Evolutionary conservation across 2,329 filamentous ascomycete species (phyloP).

Genomic region (Leptographium lundbergii): DNA sequence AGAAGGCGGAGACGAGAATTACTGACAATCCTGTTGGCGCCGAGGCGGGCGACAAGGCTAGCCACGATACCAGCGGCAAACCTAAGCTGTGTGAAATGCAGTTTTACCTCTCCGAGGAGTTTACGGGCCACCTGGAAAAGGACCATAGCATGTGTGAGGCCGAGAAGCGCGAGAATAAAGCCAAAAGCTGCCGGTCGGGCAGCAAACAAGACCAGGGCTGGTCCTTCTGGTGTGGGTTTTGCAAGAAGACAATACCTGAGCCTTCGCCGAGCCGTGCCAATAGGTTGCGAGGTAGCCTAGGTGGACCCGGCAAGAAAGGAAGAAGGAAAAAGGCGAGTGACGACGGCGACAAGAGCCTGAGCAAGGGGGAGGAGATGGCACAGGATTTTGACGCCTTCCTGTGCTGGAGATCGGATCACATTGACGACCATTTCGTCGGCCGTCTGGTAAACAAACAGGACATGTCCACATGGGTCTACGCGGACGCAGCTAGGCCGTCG

Average conservation of each 20-base stretch:
- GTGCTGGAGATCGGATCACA: conserved; percentile 52
- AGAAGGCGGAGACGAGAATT: conserved; percentile 10
- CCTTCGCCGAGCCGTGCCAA: neutral
- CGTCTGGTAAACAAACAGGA: conserved; percentile 24
- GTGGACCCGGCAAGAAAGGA: neutral
- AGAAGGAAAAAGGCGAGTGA: neutral
- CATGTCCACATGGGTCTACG: conserved; percentile 23
- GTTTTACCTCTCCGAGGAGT: conserved; percentile 39
- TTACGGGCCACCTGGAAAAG: conserved; percentile 45
- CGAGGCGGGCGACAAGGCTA: neutral
- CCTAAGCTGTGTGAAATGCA: conserved; percentile 12
- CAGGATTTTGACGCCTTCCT: conserved; percentile 1
- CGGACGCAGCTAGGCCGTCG: neutral
- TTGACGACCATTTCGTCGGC: conserved; percentile 57
- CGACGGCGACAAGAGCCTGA: neutral
- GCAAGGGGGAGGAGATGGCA: neutral
- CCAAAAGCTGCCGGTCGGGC: conserved; percentile 47
- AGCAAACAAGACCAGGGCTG: conserved; percentile 40
- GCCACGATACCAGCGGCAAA: neutral
- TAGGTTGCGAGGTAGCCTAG: neutral
- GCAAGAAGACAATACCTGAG: conserved; percentile 22
- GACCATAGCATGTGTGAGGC: conserved; percentile 29
- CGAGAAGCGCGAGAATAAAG: conserved; percentile 25
- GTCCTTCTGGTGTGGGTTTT: conserved; percentile 85
- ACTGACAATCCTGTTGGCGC: neutral